Evolutionary conservation across 2,329 filamentous ascomycete genomes (phyloP), one percentile per base, ranked within the genome.

Genomic region (Beauveria sp.): DNA sequence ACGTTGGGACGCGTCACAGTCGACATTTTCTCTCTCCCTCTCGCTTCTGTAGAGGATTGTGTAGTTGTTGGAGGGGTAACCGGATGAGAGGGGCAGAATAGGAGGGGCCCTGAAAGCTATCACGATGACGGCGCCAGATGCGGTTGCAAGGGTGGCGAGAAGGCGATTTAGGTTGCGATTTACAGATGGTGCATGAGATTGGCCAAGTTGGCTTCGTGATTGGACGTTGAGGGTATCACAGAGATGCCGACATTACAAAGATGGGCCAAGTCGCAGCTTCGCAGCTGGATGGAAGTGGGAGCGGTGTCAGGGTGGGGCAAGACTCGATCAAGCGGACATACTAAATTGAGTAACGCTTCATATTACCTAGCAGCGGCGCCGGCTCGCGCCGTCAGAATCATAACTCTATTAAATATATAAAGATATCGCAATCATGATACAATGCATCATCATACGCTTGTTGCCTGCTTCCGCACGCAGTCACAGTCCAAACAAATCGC

Each of bases 1-100:
- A 75, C 69, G 54, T 77, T 76, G 64, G 73, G 71, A 68, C 73
- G 70, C 14, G 59, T 24, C 47, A 10, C 26, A 6, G 52, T 48
- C 10, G 55, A 50, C 44, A 50, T 61, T 18, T n/a, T 24, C n/a
- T 18, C 1, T 6, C 22, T 10, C 41, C 6, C 5, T 26, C 16
- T n/a, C 34, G 34, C 34, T 37, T 37, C 14, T 16, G 34, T 3
- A 50, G 44, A 50, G 20, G 16, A n/a, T n/a, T n/a, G n/a, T 22
- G 26, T 12, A 10, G 41, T 10, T 30, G 22, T 53, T 37, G 50
- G 55, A 48, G 43, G 55, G 43, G 43, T 30, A 48, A n/a, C 7
- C 1, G 14, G 28, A 12, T 46, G 30, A 26, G 54, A 48, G 44
- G 55, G 44, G 55, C 20, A 48, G 28, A 7, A 40, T 20, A 46